Base-by-base conservation (phyloP, 2,329 filamentous ascomycete species). In the Fusarium sp. region DNA sequence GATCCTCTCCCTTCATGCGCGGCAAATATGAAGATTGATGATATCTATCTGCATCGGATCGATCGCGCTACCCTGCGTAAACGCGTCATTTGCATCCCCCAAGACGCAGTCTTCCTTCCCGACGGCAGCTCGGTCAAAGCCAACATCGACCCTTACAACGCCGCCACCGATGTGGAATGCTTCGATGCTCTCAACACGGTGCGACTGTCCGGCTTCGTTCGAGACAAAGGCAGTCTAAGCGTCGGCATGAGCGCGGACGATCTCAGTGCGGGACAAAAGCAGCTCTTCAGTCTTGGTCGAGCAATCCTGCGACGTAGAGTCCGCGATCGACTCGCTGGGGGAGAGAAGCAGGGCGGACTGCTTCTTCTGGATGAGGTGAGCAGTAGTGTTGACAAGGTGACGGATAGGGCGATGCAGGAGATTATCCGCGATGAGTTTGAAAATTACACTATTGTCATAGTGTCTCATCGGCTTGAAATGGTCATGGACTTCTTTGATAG, bases 241-340 rank as follows among this genome's bases (percentile, higher is more conserved):
- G 72, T 73, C 0, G 67, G 59, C 3, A 81, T 90, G 65, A 79
- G 80, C n/a, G 77, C 82, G 3, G 80, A 84, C 8, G 78, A 81
- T 50, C 78, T 89, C 7, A 85, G 82, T 7, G 83, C 85, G 33
- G 89, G 89, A 0, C 89, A 91, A 74, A 83, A 83, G 44, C 89
- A 91, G 70, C 80, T 91, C 0, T 89, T 92, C 68, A 88, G 84
- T 65, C 81, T 92, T 2, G 88, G 86, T 0, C 77, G 88, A 1
- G 89, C 87, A 0, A 80, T 90, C 19, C 75, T 91, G 9, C 77
- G 83, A 6, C 58, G 71, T 3, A 51, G 71, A 1, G 65, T 73
- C 1, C 66, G 71, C 4, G 68, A 74, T 11, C 64, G 59, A n/a
- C 56, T 64, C 1, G 35, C 30, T 6, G 26, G 20, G 2, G 7